phyloP scores from a whole-genome alignment of 768 basidiomycete genomes.

The Xerocomellus intermedius region DNA sequence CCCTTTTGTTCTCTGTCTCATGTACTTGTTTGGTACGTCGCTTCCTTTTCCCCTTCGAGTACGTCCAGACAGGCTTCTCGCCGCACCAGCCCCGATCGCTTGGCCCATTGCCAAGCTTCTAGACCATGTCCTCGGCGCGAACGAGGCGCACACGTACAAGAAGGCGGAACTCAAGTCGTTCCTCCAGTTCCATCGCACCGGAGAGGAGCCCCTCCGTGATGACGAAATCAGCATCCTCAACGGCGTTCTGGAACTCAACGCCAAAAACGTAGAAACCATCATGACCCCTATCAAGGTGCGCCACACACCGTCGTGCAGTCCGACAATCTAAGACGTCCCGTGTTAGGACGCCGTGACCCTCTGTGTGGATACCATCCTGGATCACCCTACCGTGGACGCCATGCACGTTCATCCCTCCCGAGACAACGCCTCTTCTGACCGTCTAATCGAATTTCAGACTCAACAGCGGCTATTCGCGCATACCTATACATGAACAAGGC shows the following conservation, averaged over 20 bases:
- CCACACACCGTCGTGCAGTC: background rate
- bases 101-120: conserved; percentile 71
- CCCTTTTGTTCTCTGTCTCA: conserved; percentile 68
- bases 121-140: conserved; percentile 74
- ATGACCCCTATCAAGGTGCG: conserved; percentile 77
- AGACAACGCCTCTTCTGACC: conserved; percentile 2
- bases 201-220: conserved; percentile 71
- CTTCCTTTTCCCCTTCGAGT: background rate
- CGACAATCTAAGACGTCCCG: background rate
- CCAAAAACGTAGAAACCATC: conserved; percentile 71
- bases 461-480: conserved; percentile 85
- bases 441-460: conserved; percentile 40
- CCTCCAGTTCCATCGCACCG: conserved; percentile 74
- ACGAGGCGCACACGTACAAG: conserved; percentile 75
- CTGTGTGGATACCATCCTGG: conserved; percentile 71
- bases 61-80: no score
- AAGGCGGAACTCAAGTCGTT: conserved; percentile 80
- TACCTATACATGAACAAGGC: conserved; percentile 80
- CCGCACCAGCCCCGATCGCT: conserved; percentile 66
- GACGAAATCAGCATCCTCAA: conserved; percentile 82
- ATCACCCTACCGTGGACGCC: conserved; percentile 74
- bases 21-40: conserved; percentile 55
- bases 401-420: conserved; percentile 48
- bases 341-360: conserved; percentile 79
- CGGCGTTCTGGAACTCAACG: conserved; percentile 75